Conservation (phyloP, 345 rosid genomes). For the Stellera chamaejasme region DNA sequence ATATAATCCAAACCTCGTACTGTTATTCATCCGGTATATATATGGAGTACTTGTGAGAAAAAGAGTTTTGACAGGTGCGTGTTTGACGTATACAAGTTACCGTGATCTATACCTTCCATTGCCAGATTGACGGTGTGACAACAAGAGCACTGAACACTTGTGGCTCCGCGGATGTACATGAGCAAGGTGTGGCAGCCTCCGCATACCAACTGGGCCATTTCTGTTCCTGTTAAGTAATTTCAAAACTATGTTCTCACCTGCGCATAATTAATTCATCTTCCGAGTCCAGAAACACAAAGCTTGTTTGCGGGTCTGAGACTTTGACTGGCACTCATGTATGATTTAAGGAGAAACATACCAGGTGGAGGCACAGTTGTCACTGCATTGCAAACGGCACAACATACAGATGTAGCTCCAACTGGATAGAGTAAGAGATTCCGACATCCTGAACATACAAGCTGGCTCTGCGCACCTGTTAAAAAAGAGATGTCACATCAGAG, state of each 20-base stretch:
- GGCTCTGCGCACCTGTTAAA: constrained; percentile 59
- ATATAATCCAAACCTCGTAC: too few species aligned
- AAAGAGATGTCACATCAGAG: background rate
- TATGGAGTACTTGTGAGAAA: background rate
- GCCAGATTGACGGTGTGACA: constrained; percentile 96
- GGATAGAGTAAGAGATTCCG: constrained; percentile 89
- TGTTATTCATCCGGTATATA: background rate
- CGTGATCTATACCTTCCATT: constrained; percentile 47
- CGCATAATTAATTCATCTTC: background rate
- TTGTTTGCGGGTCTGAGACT: background rate
- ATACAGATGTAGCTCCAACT: constrained; percentile 85
- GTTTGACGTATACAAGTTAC: background rate
- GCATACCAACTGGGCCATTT: constrained; percentile 96
- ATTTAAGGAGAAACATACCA: constrained; percentile 31
- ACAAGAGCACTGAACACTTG: constrained; percentile 96
- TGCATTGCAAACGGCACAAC: constrained; percentile 99
- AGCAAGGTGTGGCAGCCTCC: constrained; percentile 97
- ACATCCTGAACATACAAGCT: constrained; percentile 97
- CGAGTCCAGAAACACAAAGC: background rate
- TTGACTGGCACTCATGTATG: background rate
- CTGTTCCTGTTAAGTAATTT: constrained; percentile 54
- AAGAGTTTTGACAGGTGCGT: background rate
- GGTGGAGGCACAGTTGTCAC: constrained; percentile 95
- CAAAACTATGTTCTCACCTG: background rate
- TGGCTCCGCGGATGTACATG: constrained; percentile 97